phyloP scores from a whole-genome alignment of 805 yeast species.

The Pichia occidentalis region DNA sequence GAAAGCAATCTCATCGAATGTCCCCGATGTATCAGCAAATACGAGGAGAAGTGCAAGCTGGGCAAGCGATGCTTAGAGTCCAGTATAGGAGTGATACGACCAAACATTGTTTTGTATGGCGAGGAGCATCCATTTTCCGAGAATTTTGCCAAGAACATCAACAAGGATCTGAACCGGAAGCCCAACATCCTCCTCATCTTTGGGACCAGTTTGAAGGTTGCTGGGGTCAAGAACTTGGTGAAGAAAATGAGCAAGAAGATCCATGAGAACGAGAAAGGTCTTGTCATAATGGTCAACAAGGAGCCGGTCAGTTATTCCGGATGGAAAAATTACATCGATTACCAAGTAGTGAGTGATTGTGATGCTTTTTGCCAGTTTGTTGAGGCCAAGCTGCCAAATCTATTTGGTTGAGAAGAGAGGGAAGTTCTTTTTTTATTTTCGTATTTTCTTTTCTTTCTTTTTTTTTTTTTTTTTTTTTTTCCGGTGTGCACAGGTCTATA shows the following conservation, averaged over 20 bases:
- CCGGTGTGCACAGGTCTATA: not conserved
- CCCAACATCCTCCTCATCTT: conserved; percentile 82
- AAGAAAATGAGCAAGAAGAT: conserved; percentile 59
- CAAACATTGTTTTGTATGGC: conserved; percentile 87
- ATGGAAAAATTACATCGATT: conserved; percentile 74
- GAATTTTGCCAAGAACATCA: conserved; percentile 62
- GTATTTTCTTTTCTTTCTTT: not conserved
- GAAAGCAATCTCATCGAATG: conserved; percentile 66
- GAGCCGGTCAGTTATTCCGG: conserved; percentile 51
- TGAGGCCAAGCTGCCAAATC: conserved; percentile 46
- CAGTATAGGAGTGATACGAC: conserved; percentile 69
- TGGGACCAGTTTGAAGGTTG: conserved; percentile 90
- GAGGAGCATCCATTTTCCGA: conserved; percentile 90
- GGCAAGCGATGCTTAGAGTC: conserved; percentile 78
- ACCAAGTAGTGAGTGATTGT: conserved; percentile 73
- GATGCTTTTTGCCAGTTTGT: conserved; percentile 68
- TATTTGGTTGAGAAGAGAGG: conserved; percentile 35
- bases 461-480: not conserved
- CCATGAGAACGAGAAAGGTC: conserved; percentile 65
- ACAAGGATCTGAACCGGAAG: conserved; percentile 52
- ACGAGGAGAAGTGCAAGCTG: conserved; percentile 45
- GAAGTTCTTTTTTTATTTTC: not conserved
- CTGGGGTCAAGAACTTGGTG: conserved; percentile 80
- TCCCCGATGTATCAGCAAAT: conserved; percentile 53
- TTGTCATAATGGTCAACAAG: conserved; percentile 69